Evolutionary conservation across 805 yeast genomes (phyloP).

Genomic region (Brettanomyces sp.): DNA sequence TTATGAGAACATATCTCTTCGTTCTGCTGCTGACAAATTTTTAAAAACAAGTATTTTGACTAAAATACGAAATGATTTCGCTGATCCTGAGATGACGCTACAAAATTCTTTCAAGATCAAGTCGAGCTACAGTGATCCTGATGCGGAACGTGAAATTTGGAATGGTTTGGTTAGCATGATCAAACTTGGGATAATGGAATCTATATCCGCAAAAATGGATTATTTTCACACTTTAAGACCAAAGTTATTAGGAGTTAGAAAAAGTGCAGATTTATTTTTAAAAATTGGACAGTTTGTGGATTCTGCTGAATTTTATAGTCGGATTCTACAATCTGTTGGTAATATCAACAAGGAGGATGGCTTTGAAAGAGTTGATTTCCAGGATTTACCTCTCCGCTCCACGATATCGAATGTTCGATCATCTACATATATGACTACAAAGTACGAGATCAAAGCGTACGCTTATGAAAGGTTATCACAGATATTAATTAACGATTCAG

Average conservation of each 20-base stretch:
- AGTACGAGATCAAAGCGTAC: conserved; percentile 8
- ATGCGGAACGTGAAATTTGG: conserved; percentile 44
- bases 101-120: conserved; percentile 34
- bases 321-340: conserved; percentile 24
- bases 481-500: conserved; percentile 12
- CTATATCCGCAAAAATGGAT: conserved; percentile 42
- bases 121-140: conserved; percentile 24
- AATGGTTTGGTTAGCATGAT: conserved; percentile 32
- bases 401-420: background rate
- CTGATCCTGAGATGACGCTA: conserved; percentile 13
- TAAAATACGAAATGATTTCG: conserved; percentile 24
- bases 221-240: conserved; percentile 24
- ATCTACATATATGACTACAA: conserved; percentile 5
- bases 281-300: conserved; percentile 54
- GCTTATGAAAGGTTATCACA: conserved; percentile 13
- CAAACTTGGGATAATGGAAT: conserved; percentile 39
- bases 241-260: conserved; percentile 10
- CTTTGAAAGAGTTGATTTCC: conserved; percentile 5
- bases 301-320: conserved; percentile 43
- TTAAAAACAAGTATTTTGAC: conserved; percentile 22
- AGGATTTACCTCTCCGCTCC: conserved; percentile 7
- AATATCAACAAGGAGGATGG: conserved; percentile 11
- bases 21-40: conserved; percentile 17
- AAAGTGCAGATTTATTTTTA: conserved; percentile 29
- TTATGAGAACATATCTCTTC: conserved; percentile 25